These are phyloP conservation scores for Pichia rugopelliculosa DNA, from an alignment of 805 yeast genomes.

Conservation along the genomic window DNA sequence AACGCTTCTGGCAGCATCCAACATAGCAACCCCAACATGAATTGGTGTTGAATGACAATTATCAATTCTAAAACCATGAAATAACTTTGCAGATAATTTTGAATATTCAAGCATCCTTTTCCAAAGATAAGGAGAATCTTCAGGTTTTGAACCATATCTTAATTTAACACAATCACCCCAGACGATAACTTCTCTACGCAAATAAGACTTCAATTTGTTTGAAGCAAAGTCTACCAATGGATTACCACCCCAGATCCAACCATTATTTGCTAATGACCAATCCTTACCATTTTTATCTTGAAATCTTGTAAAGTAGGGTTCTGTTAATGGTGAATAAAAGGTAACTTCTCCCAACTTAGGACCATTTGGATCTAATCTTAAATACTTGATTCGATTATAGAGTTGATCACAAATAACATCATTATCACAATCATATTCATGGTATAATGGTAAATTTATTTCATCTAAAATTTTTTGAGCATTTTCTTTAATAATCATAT, in stretches of 20 bases:
- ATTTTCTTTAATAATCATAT: slow-evolving; percentile 24
- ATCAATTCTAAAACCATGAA: slow-evolving; percentile 87
- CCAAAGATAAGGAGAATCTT: slow-evolving; percentile 90
- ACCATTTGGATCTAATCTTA: slow-evolving; percentile 73
- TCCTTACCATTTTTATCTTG: slow-evolving; percentile 43
- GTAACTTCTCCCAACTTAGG: slow-evolving; percentile 69
- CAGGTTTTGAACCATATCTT: slow-evolving; percentile 69
- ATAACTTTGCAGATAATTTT: slow-evolving; percentile 59
- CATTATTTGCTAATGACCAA: slow-evolving; percentile 84
- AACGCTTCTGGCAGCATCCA: slow-evolving; percentile 79
- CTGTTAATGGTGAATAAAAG: slow-evolving; percentile 56
- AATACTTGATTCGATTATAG: slow-evolving; percentile 65
- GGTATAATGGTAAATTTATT: slow-evolving; percentile 66
- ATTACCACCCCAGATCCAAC: slow-evolving; percentile 98
- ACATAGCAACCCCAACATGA: slow-evolving; percentile 83
- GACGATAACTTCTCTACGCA: slow-evolving; percentile 86
- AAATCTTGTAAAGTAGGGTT: slow-evolving; percentile 82
- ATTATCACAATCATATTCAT: slow-evolving; percentile 67
- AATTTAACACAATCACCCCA: slow-evolving; percentile 98
- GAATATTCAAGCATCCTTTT: slow-evolving; percentile 76
- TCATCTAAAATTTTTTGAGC: slow-evolving; percentile 61
- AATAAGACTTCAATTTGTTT: slow-evolving; percentile 63
- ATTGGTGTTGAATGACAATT: slow-evolving; percentile 95
- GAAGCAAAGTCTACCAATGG: slow-evolving; percentile 94
- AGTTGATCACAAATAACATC: slow-evolving; percentile 60